Percentiles rank a stretch among this genome's conserved stretches.
Evolutionary conservation across 768 basidiomycete genomes (phyloP).

Genomic region (Rhodosporidiobolus odoratus): DNA sequence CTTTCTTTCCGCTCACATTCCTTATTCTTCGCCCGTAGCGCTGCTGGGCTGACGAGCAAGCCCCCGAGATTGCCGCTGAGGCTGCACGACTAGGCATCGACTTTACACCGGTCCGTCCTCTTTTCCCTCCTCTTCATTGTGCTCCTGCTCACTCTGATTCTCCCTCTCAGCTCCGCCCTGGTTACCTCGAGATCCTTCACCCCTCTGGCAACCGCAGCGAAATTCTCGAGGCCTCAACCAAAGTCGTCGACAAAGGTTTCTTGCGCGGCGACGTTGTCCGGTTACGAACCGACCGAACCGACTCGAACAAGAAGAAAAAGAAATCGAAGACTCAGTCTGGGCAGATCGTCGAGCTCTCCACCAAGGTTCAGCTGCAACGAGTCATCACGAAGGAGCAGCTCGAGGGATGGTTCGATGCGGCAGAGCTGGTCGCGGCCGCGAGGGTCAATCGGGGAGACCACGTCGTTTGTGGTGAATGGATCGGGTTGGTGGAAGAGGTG

Average conservation of each 20-base stretch:
- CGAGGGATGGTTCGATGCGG: slow-evolving; percentile 10
- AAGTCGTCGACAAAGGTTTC: slow-evolving; percentile 32
- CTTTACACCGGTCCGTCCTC: slow-evolving; percentile 17
- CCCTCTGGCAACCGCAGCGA: slow-evolving; percentile 17
- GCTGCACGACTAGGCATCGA: slow-evolving; percentile 22
- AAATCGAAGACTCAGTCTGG: slow-evolving; percentile 4
- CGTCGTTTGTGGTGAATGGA: slow-evolving; percentile 28
- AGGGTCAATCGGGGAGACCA: slow-evolving; percentile 31
- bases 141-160: background rate
- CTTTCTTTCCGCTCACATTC: background rate
- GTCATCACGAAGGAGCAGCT: slow-evolving; percentile 17
- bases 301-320: background rate
- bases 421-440: slow-evolving; percentile 12
- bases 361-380: slow-evolving; percentile 17
- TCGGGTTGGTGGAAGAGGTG: slow-evolving; percentile 38
- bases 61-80: slow-evolving; percentile 21
- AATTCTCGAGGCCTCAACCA: slow-evolving; percentile 6
- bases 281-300: background rate
- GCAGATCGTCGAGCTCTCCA: slow-evolving; percentile 6
- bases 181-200: slow-evolving; percentile 31
- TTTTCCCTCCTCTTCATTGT: too few relatives aligned
- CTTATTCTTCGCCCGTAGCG: background rate
- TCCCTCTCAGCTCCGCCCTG: slow-evolving; percentile 18
- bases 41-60: slow-evolving; percentile 38
- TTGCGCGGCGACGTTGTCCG: slow-evolving; percentile 32